phyloP scores from a whole-genome alignment of 495 filamentous ascomycete genomes.

The Aspergillus bridgeri region DNA sequence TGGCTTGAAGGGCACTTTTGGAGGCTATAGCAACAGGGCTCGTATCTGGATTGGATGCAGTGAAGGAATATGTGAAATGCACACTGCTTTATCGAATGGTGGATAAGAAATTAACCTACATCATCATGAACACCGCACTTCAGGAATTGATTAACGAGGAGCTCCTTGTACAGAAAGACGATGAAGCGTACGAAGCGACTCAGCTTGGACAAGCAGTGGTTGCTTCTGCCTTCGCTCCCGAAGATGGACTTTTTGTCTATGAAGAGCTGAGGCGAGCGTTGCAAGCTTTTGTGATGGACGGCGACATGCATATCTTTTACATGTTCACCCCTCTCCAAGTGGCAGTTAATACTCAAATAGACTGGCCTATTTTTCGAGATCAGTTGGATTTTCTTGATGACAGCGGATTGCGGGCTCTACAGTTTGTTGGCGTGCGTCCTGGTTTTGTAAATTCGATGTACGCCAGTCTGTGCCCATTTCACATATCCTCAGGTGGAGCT shows the following conservation, averaged over 20 bases:
- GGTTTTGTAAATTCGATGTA: conserved; percentile 71
- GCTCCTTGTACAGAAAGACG: conserved; percentile 32
- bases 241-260: conserved; percentile 74
- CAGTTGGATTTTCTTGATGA: conserved; percentile 70
- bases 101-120: conserved; percentile 51
- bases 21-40: conserved; percentile 72
- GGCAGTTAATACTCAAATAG: conserved; percentile 48
- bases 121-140: conserved; percentile 53
- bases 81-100: conserved; percentile 65
- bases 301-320: conserved; percentile 82
- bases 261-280: conserved; percentile 65
- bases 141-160: conserved; percentile 44
- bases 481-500: conserved; percentile 16
- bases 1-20: conserved; percentile 55
- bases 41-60: conserved; percentile 62
- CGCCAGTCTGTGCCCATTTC: not conserved
- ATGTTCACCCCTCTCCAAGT: conserved; percentile 69
- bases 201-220: conserved; percentile 69
- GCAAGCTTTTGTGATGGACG: conserved; percentile 76
- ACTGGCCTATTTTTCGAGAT: conserved; percentile 71
- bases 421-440: conserved; percentile 66
- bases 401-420: conserved; percentile 64
- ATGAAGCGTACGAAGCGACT: conserved; percentile 59
- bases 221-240: conserved; percentile 67
- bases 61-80: conserved; percentile 67